phyloP scores from a whole-genome alignment of 1,284 basidiomycete species.

The Rhodotorula mucilaginosa region DNA sequence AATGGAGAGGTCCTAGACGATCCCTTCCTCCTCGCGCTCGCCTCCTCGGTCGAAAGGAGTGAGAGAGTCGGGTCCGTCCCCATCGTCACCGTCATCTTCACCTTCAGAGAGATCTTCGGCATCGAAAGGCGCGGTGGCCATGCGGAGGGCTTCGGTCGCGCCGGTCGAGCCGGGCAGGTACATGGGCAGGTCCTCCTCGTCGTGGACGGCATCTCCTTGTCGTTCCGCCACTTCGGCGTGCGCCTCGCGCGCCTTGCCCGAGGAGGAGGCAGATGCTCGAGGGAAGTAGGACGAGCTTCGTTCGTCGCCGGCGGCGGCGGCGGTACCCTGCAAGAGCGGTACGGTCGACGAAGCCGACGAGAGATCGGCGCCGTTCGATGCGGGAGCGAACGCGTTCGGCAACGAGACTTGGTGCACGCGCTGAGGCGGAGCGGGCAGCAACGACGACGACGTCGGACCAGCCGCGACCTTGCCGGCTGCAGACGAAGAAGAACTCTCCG shows the following conservation, averaged over 20 bases:
- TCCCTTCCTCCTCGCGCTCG: constrained; percentile 8
- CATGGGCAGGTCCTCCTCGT: constrained; percentile 15
- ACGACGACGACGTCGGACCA: background rate
- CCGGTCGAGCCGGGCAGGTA: constrained; percentile 12
- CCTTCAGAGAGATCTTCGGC: constrained; percentile 7
- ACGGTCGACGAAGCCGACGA: background rate
- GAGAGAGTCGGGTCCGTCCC: background rate
- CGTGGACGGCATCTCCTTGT: background rate
- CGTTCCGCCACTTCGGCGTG: constrained; percentile 9
- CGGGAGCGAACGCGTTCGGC: background rate
- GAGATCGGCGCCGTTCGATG: background rate
- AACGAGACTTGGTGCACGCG: background rate
- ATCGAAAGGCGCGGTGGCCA: constrained; percentile 17
- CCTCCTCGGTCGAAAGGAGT: background rate
- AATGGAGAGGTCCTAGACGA: background rate
- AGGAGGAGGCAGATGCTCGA: background rate
- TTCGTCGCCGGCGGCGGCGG: background rate
- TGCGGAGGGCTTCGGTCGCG: constrained; percentile 1
- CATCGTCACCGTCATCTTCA: constrained; percentile 4
- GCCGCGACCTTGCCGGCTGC: background rate
- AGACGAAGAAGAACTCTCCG: background rate
- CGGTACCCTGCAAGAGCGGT: background rate
- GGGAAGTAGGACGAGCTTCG: background rate
- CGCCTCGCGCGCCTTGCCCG: constrained; percentile 6
- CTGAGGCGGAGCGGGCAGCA: constrained; percentile 7